phyloP scores from a whole-genome alignment of 192 early-diverging fungal genomes.

The Entophlyctis helioformis region DNA sequence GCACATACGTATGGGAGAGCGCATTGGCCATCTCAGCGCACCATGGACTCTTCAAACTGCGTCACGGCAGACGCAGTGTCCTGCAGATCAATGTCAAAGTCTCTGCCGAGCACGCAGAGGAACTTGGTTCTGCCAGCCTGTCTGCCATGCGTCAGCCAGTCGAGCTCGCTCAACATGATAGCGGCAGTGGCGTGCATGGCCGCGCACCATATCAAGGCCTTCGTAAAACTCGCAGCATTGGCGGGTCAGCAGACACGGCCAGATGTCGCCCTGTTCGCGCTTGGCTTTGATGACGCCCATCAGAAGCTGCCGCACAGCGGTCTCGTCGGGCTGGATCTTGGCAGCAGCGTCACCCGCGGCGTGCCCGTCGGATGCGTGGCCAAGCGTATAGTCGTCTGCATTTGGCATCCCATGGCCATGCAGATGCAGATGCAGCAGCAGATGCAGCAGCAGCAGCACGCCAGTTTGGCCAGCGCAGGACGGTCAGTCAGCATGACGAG shows the following conservation, averaged over 20 bases:
- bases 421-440: background rate
- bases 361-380: background rate
- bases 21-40: background rate
- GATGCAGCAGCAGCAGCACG: too few relatives aligned
- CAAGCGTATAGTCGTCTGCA: background rate
- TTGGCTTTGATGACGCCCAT: constrained; percentile 3
- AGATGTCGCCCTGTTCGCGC: constrained; percentile 17
- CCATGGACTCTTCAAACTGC: constrained; percentile 2
- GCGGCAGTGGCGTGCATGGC: too few relatives aligned
- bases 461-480: too few relatives aligned
- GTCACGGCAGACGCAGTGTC: constrained; percentile 1
- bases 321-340: constrained; percentile 2
- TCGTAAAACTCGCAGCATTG: constrained; percentile 24
- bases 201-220: constrained; percentile 8
- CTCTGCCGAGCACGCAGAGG: constrained; percentile 8
- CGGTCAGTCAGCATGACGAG: too few relatives aligned
- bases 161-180: too few relatives aligned
- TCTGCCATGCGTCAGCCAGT: too few relatives aligned
- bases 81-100: constrained; percentile 11
- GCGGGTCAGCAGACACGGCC: constrained; percentile 9
- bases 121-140: constrained; percentile 8
- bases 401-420: background rate
- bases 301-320: constrained; percentile 7
- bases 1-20: background rate
- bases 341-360: background rate